These are phyloP conservation scores for Blastobotrys americana DNA, from an alignment of 805 yeast genomes.

Conservation along the genomic window DNA sequence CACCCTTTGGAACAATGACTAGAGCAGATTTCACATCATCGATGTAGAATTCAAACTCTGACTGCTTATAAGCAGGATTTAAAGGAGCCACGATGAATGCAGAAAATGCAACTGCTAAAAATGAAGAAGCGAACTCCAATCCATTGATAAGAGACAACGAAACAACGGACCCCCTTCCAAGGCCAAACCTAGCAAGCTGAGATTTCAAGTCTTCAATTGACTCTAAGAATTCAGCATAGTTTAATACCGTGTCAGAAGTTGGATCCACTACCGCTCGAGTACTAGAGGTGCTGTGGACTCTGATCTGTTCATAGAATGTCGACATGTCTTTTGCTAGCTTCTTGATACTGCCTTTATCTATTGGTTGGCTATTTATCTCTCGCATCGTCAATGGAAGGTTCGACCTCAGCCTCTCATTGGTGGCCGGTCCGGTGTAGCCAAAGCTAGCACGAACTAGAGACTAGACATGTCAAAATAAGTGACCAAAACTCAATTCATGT, in stretches of 20 bases:
- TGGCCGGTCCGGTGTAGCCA: no score
- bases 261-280: constrained; percentile 14
- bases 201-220: constrained; percentile 42
- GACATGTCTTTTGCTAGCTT: no score
- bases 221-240: constrained; percentile 39
- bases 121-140: constrained; percentile 50
- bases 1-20: constrained; percentile 51
- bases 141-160: constrained; percentile 58
- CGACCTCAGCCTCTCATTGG: no score
- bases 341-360: no score
- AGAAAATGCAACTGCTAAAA: constrained; percentile 49
- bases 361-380: no score
- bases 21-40: constrained; percentile 52
- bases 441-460: no score
- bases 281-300: constrained; percentile 4
- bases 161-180: constrained; percentile 41
- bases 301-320: constrained; percentile 15
- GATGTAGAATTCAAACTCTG: constrained; percentile 59
- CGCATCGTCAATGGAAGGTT: no score
- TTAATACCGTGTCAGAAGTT: constrained; percentile 34
- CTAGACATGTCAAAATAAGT: no score
- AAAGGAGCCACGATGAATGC: constrained; percentile 61
- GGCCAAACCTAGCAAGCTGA: constrained; percentile 30
- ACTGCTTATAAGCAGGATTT: constrained; percentile 53
- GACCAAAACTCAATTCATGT: no score